phyloP scores from a whole-genome alignment of 208 protist genomes.

The Lotmaria passim region DNA sequence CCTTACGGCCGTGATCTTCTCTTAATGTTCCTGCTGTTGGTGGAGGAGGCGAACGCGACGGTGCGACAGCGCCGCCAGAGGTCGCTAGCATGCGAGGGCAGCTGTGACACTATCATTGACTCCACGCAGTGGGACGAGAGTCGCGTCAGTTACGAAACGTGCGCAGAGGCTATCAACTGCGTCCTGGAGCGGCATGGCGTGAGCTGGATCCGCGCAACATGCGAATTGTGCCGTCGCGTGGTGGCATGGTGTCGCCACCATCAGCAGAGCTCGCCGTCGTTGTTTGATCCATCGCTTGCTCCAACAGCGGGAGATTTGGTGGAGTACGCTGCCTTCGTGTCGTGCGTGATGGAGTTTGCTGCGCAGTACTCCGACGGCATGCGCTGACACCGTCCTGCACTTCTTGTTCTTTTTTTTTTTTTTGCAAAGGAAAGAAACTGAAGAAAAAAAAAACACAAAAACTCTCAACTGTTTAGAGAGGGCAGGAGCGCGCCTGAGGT shows the following conservation, averaged over 20 bases:
- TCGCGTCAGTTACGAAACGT: slow-evolving; percentile 36
- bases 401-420: not conserved
- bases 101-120: not conserved
- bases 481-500: too few relatives aligned
- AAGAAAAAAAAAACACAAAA: not conserved
- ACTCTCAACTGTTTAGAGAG: too few relatives aligned
- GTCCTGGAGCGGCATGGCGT: slow-evolving; percentile 60
- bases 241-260: slow-evolving; percentile 20
- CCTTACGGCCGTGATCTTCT: slow-evolving; percentile 62
- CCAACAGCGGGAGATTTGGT: not conserved
- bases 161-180: slow-evolving; percentile 64
- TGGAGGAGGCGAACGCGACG: slow-evolving; percentile 35
- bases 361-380: not conserved
- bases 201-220: slow-evolving; percentile 32
- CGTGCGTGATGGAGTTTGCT: slow-evolving; percentile 24
- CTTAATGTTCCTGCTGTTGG: slow-evolving; percentile 44
- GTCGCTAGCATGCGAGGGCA: not conserved
- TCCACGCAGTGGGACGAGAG: slow-evolving; percentile 11
- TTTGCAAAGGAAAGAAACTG: not conserved
- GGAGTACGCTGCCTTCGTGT: slow-evolving; percentile 22
- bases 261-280: not conserved
- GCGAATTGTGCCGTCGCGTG: slow-evolving; percentile 38
- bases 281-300: not conserved
- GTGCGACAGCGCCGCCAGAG: slow-evolving; percentile 4
- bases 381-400: not conserved